phyloP scores from a whole-genome alignment of 345 rosid species.

The Euphorbia pulcherrima region DNA sequence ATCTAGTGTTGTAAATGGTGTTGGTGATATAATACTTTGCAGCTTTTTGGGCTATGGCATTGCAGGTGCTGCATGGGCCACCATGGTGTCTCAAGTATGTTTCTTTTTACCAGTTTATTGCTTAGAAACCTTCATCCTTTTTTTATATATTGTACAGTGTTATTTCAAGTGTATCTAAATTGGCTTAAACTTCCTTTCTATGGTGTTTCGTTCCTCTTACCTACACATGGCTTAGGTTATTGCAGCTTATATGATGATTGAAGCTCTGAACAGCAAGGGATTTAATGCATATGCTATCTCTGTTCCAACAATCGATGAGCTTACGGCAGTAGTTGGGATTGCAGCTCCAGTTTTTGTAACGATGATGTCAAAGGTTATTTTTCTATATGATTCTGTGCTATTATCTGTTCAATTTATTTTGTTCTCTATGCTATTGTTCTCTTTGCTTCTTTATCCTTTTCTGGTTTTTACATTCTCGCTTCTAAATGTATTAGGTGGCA shows the following conservation, averaged over 20 bases:
- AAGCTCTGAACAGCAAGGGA: conserved; percentile 64
- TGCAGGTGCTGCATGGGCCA: conserved; percentile 97
- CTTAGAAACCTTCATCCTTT: not conserved
- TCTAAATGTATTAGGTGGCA: conserved; percentile 50
- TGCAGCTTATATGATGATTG: conserved; percentile 81
- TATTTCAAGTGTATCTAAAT: not conserved
- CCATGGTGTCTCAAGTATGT: conserved; percentile 86
- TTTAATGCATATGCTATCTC: conserved; percentile 56
- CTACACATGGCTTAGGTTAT: conserved; percentile 41
- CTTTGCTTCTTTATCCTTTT: conserved; percentile 10
- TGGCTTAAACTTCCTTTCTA: not conserved
- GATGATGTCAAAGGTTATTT: conserved; percentile 61
- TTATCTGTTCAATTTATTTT: not conserved
- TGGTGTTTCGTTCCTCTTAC: conserved; percentile 4
- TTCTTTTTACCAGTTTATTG: not conserved
- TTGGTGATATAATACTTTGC: conserved; percentile 77
- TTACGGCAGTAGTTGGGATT: conserved; percentile 49
- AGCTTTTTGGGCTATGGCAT: conserved; percentile 71
- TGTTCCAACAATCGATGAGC: conserved; percentile 56
- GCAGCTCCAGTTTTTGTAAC: conserved; percentile 81
- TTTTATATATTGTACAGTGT: not conserved
- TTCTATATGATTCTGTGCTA: not conserved
- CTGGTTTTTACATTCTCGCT: conserved; percentile 9
- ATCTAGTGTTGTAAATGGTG: conserved; percentile 65
- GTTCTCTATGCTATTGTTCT: not conserved